phyloP scores from a whole-genome alignment of 1,284 basidiomycete species.

The Ganoderma sp. region DNA sequence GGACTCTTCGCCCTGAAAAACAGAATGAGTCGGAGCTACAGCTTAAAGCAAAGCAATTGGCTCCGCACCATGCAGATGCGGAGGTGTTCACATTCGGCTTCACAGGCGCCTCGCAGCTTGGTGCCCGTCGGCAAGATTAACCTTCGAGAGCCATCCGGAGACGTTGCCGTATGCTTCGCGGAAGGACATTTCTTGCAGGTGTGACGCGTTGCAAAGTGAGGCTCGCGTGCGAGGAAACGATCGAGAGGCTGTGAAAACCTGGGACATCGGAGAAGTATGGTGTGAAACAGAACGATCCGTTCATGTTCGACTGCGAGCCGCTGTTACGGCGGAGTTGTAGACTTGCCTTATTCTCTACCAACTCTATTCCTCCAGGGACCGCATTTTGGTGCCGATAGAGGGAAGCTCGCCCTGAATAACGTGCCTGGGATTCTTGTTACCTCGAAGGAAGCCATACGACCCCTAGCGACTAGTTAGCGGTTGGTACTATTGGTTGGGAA shows the following conservation, averaged over 20 bases:
- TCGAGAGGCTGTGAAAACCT: slow-evolving; percentile 1
- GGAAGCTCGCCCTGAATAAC: not conserved
- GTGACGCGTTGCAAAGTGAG: not conserved
- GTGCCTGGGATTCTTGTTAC: not conserved
- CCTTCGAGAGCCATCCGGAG: not conserved
- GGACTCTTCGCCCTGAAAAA: not conserved
- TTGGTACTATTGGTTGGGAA: not conserved
- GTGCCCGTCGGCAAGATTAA: not conserved
- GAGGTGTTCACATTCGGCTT: not conserved
- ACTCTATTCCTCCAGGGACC: too few relatives aligned
- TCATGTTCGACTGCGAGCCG: not conserved
- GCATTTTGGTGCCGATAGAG: not conserved
- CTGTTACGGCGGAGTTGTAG: not conserved
- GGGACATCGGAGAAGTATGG: not conserved
- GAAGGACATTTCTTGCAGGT: not conserved
- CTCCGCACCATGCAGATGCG: not conserved
- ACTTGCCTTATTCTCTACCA: not conserved
- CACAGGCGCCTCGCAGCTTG: not conserved
- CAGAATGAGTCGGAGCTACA: not conserved
- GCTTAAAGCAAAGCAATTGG: not conserved
- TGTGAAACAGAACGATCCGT: not conserved
- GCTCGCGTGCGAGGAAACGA: not conserved
- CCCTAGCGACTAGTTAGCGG: not conserved
- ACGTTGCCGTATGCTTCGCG: not conserved
- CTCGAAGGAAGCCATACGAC: not conserved